A percentile compares a stretch with the other conserved stretches of the same genome.
Conservation (phyloP, 2,329 filamentous ascomycete genomes). For the Eurotiales sp. region DNA sequence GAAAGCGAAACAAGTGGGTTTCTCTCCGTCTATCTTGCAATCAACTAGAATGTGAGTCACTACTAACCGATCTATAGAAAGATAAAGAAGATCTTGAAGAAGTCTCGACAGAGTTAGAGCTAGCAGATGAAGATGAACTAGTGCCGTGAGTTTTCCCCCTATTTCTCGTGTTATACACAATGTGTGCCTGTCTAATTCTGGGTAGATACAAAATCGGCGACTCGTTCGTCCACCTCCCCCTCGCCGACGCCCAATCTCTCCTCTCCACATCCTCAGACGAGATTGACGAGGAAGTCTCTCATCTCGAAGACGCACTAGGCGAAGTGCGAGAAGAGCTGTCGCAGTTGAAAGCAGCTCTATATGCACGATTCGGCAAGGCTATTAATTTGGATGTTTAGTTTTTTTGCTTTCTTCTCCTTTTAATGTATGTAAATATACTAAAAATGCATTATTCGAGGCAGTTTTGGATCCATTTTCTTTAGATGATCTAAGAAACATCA, state of each 20-base stretch:
- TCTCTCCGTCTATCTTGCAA: not conserved
- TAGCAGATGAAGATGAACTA: slow-evolving; percentile 90
- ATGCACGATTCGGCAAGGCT: slow-evolving; percentile 90
- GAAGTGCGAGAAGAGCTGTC: slow-evolving; percentile 81
- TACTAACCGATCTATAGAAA: slow-evolving; percentile 58
- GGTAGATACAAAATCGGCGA: slow-evolving; percentile 92
- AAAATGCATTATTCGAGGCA: no score
- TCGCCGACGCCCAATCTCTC: slow-evolving; percentile 82
- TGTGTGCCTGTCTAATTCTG: slow-evolving; percentile 9
- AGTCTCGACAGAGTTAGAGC: slow-evolving; percentile 82
- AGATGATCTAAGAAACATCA: no score
- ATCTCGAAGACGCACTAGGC: slow-evolving; percentile 71
- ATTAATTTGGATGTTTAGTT: slow-evolving; percentile 94
- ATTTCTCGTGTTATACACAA: not conserved
- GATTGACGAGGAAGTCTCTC: slow-evolving; percentile 72
- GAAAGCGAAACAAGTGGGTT: slow-evolving; percentile 70
- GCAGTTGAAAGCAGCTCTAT: slow-evolving; percentile 83
- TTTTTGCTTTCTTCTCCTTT: not conserved
- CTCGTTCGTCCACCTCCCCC: slow-evolving; percentile 82
- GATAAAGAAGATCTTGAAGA: slow-evolving; percentile 98
- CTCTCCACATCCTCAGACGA: slow-evolving; percentile 66
- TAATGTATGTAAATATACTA: not conserved
- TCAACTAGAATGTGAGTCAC: not conserved
- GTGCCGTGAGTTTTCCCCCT: slow-evolving; percentile 64
- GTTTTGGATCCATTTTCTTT: no score